Evolutionary conservation across 345 rosid genomes (phyloP).

Genomic region (Capsella bursapastoris): DNA sequence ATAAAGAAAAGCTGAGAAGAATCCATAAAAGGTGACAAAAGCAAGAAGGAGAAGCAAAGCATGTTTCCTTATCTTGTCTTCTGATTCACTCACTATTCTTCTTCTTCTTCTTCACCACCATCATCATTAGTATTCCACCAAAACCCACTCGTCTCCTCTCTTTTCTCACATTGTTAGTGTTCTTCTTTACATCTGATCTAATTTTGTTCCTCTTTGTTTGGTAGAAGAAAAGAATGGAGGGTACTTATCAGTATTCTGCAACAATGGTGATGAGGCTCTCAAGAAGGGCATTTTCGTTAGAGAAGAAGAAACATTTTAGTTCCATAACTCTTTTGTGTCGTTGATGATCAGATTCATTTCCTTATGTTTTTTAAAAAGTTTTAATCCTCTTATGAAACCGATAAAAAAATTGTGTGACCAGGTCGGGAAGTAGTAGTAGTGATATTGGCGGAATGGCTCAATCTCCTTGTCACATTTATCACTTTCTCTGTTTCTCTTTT

Average conservation of each 20-base stretch:
- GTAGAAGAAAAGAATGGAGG: slow-evolving; percentile 24
- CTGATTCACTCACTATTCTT: slow-evolving; percentile 2
- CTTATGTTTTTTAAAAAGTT: background rate
- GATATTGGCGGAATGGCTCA: slow-evolving; percentile 46
- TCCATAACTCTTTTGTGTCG: background rate
- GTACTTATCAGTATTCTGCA: slow-evolving; percentile 20
- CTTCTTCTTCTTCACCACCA: slow-evolving; percentile 16
- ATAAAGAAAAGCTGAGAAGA: slow-evolving; percentile 34
- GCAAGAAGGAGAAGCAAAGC: slow-evolving; percentile 11
- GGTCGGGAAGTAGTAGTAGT: slow-evolving; percentile 40
- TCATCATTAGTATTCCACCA: background rate
- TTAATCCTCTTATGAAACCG: background rate
- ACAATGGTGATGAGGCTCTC: slow-evolving; percentile 13
- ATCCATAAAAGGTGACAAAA: slow-evolving; percentile 33
- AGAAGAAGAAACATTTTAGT: slow-evolving; percentile 5
- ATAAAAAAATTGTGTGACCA: slow-evolving; percentile 7
- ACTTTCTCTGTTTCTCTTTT: background rate
- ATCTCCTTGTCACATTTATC: slow-evolving; percentile 35
- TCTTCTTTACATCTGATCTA: slow-evolving; percentile 6
- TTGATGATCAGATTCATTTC: slow-evolving; percentile 27
- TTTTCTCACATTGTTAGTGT: background rate
- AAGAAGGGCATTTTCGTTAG: slow-evolving; percentile 15
- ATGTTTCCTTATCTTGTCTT: slow-evolving; percentile 17
- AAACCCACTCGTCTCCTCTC: slow-evolving; percentile 10
- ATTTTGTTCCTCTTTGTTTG: background rate